These are phyloP conservation scores for Fusarium lyarnte DNA, from an alignment of 2,329 filamentous ascomycete species.

Conservation along the genomic window DNA sequence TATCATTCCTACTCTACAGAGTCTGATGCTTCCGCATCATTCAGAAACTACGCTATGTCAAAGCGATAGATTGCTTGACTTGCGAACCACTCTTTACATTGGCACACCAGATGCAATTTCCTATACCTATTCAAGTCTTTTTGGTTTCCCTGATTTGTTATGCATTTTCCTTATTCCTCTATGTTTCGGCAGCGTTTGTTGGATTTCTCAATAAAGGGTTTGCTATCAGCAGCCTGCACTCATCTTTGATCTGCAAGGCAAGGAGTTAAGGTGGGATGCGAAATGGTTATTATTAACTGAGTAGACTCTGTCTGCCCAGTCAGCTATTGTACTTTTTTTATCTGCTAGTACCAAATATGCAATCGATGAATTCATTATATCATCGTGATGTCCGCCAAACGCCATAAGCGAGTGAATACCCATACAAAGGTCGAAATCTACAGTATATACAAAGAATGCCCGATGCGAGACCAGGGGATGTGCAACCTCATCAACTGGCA, in stretches of 20 bases:
- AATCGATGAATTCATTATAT: constrained; percentile 30
- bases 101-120: constrained; percentile 37
- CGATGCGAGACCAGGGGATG: background rate
- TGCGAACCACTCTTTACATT: background rate
- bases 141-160: constrained; percentile 4
- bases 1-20: background rate
- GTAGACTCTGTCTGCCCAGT: background rate
- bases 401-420: constrained; percentile 25
- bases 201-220: constrained; percentile 7
- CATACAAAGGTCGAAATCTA: constrained; percentile 20
- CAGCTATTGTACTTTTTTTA: constrained; percentile 17
- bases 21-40: background rate
- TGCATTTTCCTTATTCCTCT: constrained; percentile 5
- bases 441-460: constrained; percentile 29
- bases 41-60: background rate
- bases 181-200: constrained; percentile 1
- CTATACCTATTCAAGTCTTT: background rate
- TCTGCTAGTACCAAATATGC: constrained; percentile 31
- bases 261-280: constrained; percentile 34
- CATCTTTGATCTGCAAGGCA: constrained; percentile 15
- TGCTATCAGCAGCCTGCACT: constrained; percentile 12
- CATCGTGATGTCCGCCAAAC: constrained; percentile 22
- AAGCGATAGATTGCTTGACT: constrained; percentile 1
- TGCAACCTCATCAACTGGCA: background rate
- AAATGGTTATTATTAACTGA: constrained; percentile 34